These are phyloP conservation scores for Nitzschia inconspicua DNA, from an alignment of 108 stramenopile genomes.

Conservation along the genomic window DNA sequence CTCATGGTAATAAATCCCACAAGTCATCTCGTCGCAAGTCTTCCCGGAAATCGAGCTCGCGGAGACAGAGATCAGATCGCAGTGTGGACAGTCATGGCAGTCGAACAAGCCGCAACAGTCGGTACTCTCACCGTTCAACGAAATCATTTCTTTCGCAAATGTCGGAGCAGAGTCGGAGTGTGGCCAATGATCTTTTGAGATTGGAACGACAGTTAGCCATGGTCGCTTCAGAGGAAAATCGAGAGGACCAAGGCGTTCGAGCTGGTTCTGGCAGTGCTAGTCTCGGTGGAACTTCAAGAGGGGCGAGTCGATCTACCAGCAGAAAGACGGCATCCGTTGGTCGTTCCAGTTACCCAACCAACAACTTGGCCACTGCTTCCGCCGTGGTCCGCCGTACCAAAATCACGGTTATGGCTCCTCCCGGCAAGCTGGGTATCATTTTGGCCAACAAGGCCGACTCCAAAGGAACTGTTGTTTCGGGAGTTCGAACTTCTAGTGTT, in stretches of 20 bases:
- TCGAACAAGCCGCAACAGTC: conserved; percentile 48
- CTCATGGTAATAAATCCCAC: conserved; percentile 63
- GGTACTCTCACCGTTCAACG: conserved; percentile 78
- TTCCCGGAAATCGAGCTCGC: conserved; percentile 11
- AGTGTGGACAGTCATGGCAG: conserved; percentile 54
- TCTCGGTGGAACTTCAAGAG: conserved; percentile 11
- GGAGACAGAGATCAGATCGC: conserved; percentile 28
- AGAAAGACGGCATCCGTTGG: conserved; percentile 26
- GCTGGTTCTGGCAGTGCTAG: conserved; percentile 10
- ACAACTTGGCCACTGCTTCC: background rate
- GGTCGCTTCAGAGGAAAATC: conserved; percentile 50
- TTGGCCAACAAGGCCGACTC: conserved; percentile 87
- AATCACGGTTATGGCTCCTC: conserved; percentile 73
- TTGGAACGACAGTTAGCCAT: conserved; percentile 85
- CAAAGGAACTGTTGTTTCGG: conserved; percentile 85
- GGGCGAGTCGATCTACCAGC: conserved; percentile 4
- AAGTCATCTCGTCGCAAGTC: conserved; percentile 25
- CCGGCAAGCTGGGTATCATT: conserved; percentile 88
- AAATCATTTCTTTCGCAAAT: conserved; percentile 80
- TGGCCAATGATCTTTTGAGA: conserved; percentile 83
- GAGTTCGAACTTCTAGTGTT: conserved; percentile 75
- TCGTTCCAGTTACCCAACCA: background rate
- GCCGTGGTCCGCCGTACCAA: conserved; percentile 39
- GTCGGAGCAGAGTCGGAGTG: conserved; percentile 79
- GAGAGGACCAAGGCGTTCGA: conserved; percentile 7